Conservation (phyloP, 352 stramenopile species). For the Aphanomyces stellatus region DNA sequence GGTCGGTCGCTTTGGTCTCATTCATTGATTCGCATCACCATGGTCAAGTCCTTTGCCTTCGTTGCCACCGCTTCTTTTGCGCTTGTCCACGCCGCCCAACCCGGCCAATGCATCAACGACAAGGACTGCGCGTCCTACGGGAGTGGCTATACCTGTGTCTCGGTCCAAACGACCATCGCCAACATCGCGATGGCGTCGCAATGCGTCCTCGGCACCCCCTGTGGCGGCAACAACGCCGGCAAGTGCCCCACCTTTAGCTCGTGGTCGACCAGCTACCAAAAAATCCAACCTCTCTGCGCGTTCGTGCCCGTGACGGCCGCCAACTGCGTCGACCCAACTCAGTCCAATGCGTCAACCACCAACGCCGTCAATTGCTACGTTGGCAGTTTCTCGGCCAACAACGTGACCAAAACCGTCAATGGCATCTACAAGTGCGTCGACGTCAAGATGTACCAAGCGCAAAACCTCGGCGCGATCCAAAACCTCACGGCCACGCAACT, state of each 20-base stretch:
- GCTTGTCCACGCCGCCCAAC: conserved; percentile 26
- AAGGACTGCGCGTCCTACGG: conserved; percentile 51
- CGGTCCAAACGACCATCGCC: conserved; percentile 47
- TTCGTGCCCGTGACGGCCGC: conserved; percentile 45
- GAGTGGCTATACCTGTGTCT: conserved; percentile 51
- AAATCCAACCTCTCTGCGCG: conserved; percentile 61
- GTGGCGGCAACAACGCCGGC: conserved; percentile 48
- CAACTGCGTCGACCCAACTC: conserved; percentile 34
- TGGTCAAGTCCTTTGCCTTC: background rate
- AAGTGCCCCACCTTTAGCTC: conserved; percentile 63
- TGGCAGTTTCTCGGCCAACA: conserved; percentile 47
- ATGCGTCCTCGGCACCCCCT: conserved; percentile 56
- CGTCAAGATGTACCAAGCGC: conserved; percentile 43
- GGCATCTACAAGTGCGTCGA: conserved; percentile 76
- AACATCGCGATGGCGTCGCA: conserved; percentile 55
- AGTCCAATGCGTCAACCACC: conserved; percentile 21
- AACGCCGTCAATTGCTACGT: conserved; percentile 58
- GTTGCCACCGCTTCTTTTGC: background rate
- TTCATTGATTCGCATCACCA: background rate
- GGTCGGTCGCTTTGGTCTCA: background rate
- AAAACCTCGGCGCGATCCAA: conserved; percentile 47
- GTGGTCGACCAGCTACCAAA: conserved; percentile 58
- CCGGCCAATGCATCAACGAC: conserved; percentile 39
- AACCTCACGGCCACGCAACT: conserved; percentile 55
- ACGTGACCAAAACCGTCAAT: conserved; percentile 38